Percentiles rank a stretch among this genome's conserved stretches.
Conservation (phyloP, 2,329 filamentous ascomycete species). For the Claviceps spartinae region DNA sequence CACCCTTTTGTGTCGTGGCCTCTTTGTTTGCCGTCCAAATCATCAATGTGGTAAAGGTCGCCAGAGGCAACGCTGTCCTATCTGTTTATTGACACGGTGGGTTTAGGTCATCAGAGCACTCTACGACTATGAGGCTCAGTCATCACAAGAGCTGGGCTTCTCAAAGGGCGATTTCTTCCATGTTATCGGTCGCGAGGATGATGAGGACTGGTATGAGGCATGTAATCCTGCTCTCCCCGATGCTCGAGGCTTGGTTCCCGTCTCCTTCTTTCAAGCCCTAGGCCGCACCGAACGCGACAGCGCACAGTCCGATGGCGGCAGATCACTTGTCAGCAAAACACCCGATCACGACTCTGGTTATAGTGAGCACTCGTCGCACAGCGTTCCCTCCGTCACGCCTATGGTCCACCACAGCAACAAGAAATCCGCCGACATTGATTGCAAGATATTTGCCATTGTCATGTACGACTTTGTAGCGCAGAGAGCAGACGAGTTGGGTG, state of each 20-base stretch:
- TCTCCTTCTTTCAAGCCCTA: conserved; percentile 83
- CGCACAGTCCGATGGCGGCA: conserved; percentile 49
- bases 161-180: conserved; percentile 95
- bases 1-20: neutral
- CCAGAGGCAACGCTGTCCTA: neutral
- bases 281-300: conserved; percentile 89
- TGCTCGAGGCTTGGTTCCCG: conserved; percentile 82
- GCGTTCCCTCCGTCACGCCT: conserved; percentile 8
- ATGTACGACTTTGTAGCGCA: conserved; percentile 96
- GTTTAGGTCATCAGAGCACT: conserved; percentile 86
- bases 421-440: conserved; percentile 45
- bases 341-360: conserved; percentile 88
- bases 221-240: conserved; percentile 85
- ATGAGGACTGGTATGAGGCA: conserved; percentile 93
- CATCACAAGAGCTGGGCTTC: conserved; percentile 72
- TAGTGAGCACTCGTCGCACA: conserved; percentile 23
- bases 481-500: conserved; percentile 87
- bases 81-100: neutral
- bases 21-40: neutral
- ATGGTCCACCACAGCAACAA: conserved; percentile 29
- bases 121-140: conserved; percentile 76
- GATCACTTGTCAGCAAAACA: conserved; percentile 36
- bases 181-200: conserved; percentile 90
- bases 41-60: neutral
- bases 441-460: conserved; percentile 93